These are phyloP conservation scores for Fistulinella prunicolor DNA, from an alignment of 768 basidiomycete species.

Conservation along the genomic window DNA sequence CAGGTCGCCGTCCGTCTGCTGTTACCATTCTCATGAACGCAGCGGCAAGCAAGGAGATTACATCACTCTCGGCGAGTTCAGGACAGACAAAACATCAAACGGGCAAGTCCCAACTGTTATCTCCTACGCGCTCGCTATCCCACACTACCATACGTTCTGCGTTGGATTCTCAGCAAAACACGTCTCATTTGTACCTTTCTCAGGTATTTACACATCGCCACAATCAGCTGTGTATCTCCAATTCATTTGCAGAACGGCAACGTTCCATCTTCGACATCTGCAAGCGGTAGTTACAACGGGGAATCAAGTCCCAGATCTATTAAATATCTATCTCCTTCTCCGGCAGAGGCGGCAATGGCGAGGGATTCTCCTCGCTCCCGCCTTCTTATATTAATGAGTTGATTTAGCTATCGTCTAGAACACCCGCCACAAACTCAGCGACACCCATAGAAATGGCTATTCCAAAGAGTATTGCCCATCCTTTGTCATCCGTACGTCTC, in stretches of 20 bases:
- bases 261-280: conserved; percentile 12
- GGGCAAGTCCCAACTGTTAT: conserved; percentile 9
- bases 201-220: conserved; percentile 13
- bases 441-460: conserved; percentile 14
- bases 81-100: conserved; percentile 11
- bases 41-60: background rate
- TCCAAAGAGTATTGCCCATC: conserved; percentile 2
- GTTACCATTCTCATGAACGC: conserved; percentile 18
- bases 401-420: conserved; percentile 8
- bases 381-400: conserved; percentile 10
- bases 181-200: conserved; percentile 2
- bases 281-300: conserved; percentile 1
- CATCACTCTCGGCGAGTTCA: background rate
- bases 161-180: conserved; percentile 14
- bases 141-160: conserved; percentile 4
- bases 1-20: too few relatives aligned
- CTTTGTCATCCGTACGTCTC: conserved; percentile 8
- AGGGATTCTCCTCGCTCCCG: conserved; percentile 3
- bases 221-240: conserved; percentile 10
- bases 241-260: conserved; percentile 16
- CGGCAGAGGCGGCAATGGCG: conserved; percentile 16
- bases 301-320: conserved; percentile 8
- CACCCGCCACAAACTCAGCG: background rate
- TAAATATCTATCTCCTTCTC: conserved; percentile 6
- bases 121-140: conserved; percentile 2